Evolutionary conservation across 805 yeast genomes (phyloP), one percentile per base, ranked within the genome.

Genomic region (Wilhelminamyces savonicus): DNA sequence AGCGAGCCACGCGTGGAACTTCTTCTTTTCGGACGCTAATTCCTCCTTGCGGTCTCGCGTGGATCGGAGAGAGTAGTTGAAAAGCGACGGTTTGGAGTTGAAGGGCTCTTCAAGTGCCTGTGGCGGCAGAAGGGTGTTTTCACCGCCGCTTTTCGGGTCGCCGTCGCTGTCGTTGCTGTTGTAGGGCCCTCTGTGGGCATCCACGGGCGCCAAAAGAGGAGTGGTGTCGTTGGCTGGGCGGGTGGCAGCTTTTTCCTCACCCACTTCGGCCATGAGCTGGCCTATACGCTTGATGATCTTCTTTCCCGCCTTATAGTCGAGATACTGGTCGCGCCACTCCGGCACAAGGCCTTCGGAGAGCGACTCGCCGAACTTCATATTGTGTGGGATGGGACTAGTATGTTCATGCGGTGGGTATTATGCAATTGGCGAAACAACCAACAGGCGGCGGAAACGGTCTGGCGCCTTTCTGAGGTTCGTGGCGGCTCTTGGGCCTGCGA

Each of bases 281-380:
- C 37, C 37, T 11, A 65, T 46, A 31, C 56, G 56, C 36, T 69
- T 68, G 31, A 76, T 69, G 23, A 65, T 48, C 48, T 71, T 69
- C 47, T 76, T 76, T 24, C 82, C 82, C 8, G 55, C 50, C 42
- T 77, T 76, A 50, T 81, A 81, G 46, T 84, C 82, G 20, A 88
- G 66, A 48, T 88, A 88, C 46, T 78, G 78, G 31, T 76, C 79
- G 46, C 75, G 77, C 97, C 97, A 88, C 46, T 82, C 94, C 4
- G 96, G 95, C 32, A 82, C 82, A 21, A 76, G 66, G 33, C 79
- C 79, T 28, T 78, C 80, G 39, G 69, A 71, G 34, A 80, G 59
- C 15, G 82, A 74, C 38, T 76, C 80, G 9, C 78, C 80, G 48
- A 80, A 80, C 57, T 80, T 79, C 88, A 80, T 80, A 10, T 7